Evolutionary conservation across 768 basidiomycete species (phyloP), one percentile per base, ranked within the genome.

Genomic region (Termitomyces sp.): DNA sequence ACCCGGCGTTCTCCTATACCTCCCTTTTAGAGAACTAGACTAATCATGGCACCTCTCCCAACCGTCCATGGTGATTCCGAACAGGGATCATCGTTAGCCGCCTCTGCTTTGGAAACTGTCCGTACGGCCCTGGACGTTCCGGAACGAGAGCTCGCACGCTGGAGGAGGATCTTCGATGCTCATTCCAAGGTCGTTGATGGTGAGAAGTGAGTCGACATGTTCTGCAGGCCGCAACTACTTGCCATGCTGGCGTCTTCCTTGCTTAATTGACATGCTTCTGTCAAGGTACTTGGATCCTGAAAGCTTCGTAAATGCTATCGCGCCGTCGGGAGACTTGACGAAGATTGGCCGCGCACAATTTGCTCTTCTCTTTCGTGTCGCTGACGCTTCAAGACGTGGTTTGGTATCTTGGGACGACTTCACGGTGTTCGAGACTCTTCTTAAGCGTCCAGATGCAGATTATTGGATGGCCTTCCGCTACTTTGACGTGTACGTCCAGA

Each of bases 381-480:
- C 93, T 49, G 94, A 94, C 75, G 76, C 82, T 45, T 82, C 83
- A 45, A 82, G 83, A 68, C 83, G 86, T 62, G 92, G 87, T 38
- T 75, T 90, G 26, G 81, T 96, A 54, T 88, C 89, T 52, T 98
- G 93, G 88, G 94, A 97, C 66, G 97, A 99, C 72, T 99, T 97
- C 64, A 87, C 86, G 6, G 88, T 96, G 61, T 99, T 99, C 69
- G 90, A 98, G 77, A 95, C 94, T 18, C 75, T 92, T 61, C 75
- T 96, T 66, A 94, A 98, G 77, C 81, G 91, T 62, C 92, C 96
- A 20, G 96, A 98, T 72, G 96, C 96, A 32, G 94, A 98, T 70
- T 95, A 96, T 72, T 92, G 90, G 82, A 94, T 95, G 72, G 94
- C 94, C 20, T 96, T 96, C 78, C 88, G 91, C 69, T 95, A 92